phyloP scores from a whole-genome alignment of 768 basidiomycete species.

The Russula olivacea region DNA sequence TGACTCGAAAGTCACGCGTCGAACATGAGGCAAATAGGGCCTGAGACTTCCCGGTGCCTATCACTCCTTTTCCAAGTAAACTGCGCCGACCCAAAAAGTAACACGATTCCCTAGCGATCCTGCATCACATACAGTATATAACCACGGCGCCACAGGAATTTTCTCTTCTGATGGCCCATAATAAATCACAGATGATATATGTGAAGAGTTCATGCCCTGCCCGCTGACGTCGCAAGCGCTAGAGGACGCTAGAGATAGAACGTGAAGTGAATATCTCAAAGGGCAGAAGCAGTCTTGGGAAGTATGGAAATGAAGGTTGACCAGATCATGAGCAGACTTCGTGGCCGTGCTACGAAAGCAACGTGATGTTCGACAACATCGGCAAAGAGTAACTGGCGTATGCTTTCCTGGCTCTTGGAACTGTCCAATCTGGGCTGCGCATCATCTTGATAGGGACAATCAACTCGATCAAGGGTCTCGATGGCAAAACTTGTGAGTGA shows the following conservation, averaged over 20 bases:
- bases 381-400: no score
- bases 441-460: no score
- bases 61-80: no score
- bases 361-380: no score
- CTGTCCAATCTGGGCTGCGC: not conserved
- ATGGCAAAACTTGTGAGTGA: no score
- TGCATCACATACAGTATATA: not conserved
- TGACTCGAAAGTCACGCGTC: no score
- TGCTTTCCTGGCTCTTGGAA: not conserved
- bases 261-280: not conserved
- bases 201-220: not conserved
- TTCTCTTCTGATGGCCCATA: not conserved
- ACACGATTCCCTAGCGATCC: not conserved
- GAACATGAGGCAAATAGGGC: not conserved
- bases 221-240: not conserved
- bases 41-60: no score
- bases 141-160: not conserved
- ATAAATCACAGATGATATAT: not conserved
- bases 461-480: no score
- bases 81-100: no score
- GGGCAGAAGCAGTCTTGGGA: not conserved
- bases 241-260: not conserved
- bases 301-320: not conserved
- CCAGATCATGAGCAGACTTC: no score
- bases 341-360: no score